Conservation (phyloP, 2,329 filamentous ascomycete species). For the Fusarium nanum region DNA sequence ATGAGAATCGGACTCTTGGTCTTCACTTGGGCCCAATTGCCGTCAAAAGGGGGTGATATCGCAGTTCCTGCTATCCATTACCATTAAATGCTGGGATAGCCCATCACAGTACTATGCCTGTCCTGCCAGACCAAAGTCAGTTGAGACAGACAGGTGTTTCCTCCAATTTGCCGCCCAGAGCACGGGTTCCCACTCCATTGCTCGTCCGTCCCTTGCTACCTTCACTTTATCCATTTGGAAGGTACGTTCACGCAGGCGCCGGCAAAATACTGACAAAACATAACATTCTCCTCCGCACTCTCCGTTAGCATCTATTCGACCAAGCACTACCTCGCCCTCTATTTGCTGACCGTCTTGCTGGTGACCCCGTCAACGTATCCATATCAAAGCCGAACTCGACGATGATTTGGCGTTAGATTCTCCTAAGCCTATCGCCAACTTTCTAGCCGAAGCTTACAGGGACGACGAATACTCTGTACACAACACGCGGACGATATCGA, state of each 20-base stretch:
- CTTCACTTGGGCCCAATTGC: not conserved
- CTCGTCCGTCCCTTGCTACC: not conserved
- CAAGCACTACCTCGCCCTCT: not conserved
- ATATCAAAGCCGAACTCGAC: not conserved
- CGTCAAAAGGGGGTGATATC: not conserved
- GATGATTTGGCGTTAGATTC: not conserved
- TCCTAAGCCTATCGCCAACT: not conserved
- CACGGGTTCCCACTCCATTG: not conserved
- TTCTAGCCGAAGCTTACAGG: not conserved
- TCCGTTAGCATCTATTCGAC: not conserved
- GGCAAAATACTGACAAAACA: not conserved
- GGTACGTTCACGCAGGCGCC: not conserved
- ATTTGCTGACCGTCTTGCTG: not conserved
- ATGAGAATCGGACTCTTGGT: not conserved
- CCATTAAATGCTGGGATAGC: not conserved
- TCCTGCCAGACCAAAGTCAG: not conserved
- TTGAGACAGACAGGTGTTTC: not conserved
- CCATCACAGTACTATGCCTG: not conserved
- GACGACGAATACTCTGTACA: not conserved
- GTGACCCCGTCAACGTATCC: not conserved
- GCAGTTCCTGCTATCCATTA: not conserved
- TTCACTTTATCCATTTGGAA: not conserved
- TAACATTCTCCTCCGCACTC: not conserved
- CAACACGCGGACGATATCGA: not conserved
- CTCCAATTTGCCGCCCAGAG: not conserved